Evolutionary conservation across 2,329 filamentous ascomycete genomes (phyloP).

Genomic region (Fusarium illudens): DNA sequence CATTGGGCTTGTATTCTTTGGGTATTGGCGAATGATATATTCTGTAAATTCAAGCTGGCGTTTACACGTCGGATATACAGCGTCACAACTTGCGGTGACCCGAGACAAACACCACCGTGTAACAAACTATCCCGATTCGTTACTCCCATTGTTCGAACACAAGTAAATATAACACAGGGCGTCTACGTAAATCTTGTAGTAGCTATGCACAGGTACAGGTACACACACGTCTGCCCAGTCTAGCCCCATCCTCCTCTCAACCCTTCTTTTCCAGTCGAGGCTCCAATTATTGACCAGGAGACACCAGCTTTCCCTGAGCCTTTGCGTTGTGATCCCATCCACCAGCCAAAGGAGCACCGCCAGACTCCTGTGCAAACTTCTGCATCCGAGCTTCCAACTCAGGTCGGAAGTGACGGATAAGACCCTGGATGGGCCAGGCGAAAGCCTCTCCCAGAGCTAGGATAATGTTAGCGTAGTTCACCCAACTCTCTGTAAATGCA

Average conservation of each 20-base stretch:
- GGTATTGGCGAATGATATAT: not conserved
- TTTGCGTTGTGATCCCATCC: constrained; percentile 83
- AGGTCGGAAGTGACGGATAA: constrained; percentile 97
- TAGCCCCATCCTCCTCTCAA: constrained; percentile 23
- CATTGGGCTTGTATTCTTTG: not conserved
- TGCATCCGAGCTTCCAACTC: constrained; percentile 93
- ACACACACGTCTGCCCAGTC: constrained; percentile 38
- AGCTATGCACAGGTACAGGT: constrained; percentile 41
- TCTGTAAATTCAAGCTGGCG: not conserved
- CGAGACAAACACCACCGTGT: not conserved
- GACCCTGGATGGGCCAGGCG: constrained; percentile 96
- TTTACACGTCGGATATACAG: not conserved
- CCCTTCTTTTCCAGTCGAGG: constrained; percentile 23
- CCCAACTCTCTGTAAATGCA: not conserved
- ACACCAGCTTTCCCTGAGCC: constrained; percentile 82
- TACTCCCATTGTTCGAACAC: constrained; percentile 38
- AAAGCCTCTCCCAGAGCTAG: constrained; percentile 93
- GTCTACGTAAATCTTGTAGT: constrained; percentile 41
- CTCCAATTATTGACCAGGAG: constrained; percentile 81
- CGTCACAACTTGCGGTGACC: not conserved
- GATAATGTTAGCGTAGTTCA: constrained; percentile 42
- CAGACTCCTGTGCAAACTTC: constrained; percentile 76
- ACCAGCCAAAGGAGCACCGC: constrained; percentile 80
- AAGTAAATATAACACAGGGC: constrained; percentile 44
- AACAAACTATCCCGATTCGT: constrained; percentile 5